Evolutionary conservation across 768 basidiomycete species (phyloP).

Genomic region (Boletus huronensis): DNA sequence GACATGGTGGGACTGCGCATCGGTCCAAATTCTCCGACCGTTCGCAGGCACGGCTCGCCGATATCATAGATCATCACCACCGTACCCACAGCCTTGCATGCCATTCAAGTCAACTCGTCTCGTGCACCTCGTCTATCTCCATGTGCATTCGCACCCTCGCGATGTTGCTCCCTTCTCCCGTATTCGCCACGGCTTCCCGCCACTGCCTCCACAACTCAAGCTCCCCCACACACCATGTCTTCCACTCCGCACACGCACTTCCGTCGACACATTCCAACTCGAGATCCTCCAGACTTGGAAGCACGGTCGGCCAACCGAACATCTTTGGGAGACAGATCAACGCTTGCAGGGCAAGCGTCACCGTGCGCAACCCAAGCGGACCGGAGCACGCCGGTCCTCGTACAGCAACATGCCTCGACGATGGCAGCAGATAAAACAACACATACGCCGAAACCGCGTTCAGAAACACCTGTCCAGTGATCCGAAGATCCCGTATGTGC

Average conservation of each 20-base stretch:
- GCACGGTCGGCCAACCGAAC: conserved; percentile 6
- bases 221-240: conserved; percentile 7
- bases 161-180: background rate
- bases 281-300: conserved; percentile 13
- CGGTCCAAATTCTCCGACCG: too few relatives aligned
- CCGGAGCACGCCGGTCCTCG: conserved; percentile 14
- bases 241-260: conserved; percentile 1
- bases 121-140: background rate
- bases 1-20: too few relatives aligned
- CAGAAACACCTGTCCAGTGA: conserved; percentile 11
- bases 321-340: conserved; percentile 4
- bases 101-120: too few relatives aligned
- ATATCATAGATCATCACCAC: too few relatives aligned
- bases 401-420: conserved; percentile 3
- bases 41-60: too few relatives aligned
- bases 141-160: background rate
- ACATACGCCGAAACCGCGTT: conserved; percentile 12
- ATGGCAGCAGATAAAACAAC: conserved; percentile 17
- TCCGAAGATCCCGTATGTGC: conserved; percentile 9
- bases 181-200: background rate
- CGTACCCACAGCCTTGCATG: too few relatives aligned
- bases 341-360: conserved; percentile 13
- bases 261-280: conserved; percentile 12
- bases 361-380: conserved; percentile 7
- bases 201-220: conserved; percentile 12